These are phyloP conservation scores for Glonium stellatum DNA, from an alignment of 495 filamentous ascomycete species.

Conservation along the genomic window DNA sequence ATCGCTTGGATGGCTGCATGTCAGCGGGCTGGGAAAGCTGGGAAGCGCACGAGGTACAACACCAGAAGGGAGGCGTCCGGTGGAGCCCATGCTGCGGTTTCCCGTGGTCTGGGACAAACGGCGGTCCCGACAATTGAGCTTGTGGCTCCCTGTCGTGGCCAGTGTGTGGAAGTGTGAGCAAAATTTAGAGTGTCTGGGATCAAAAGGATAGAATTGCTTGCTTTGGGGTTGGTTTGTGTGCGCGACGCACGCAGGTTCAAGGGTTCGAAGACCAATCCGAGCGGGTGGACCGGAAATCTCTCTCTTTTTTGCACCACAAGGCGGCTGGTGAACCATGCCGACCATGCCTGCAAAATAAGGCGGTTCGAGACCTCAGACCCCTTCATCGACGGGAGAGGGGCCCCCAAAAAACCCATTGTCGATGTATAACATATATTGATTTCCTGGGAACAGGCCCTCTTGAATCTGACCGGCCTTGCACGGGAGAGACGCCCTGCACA, in stretches of 20 bases:
- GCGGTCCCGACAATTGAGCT: slow-evolving; percentile 20
- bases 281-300: background rate
- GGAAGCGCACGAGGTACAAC: slow-evolving; percentile 7
- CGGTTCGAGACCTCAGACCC: no score
- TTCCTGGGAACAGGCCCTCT: no score
- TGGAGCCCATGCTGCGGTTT: slow-evolving; percentile 24
- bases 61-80: slow-evolving; percentile 1
- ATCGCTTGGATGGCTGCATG: slow-evolving; percentile 12
- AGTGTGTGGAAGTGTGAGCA: slow-evolving; percentile 19
- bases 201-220: slow-evolving; percentile 6
- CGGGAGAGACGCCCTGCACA: no score
- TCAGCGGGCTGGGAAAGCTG: slow-evolving; percentile 9
- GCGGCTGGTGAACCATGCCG: background rate
- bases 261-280: background rate
- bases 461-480: no score
- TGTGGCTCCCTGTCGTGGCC: slow-evolving; percentile 27
- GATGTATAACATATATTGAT: no score
- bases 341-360: no score
- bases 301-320: background rate
- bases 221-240: no score
- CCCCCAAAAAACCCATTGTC: background rate
- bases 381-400: background rate
- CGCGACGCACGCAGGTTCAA: no score
- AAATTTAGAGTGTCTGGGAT: slow-evolving; percentile 9
- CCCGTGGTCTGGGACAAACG: slow-evolving; percentile 27